Evolutionary conservation across 2,329 filamentous ascomycete genomes (phyloP).

Genomic region (Paracamarosporium sp.): DNA sequence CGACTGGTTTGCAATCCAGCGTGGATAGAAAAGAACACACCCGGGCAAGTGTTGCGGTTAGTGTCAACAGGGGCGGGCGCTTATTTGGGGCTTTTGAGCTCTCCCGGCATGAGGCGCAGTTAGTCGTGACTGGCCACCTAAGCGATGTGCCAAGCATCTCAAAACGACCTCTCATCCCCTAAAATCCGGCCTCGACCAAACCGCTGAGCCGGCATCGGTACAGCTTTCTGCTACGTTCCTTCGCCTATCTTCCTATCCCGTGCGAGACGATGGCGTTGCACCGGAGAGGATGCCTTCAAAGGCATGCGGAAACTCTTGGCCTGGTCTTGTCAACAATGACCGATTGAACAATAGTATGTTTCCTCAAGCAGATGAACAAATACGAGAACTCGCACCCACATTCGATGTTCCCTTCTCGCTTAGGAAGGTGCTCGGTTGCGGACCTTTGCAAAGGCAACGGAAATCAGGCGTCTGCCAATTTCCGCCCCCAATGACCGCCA

Average conservation of each 20-base stretch:
- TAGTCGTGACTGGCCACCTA: not conserved
- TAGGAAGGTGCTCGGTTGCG: not conserved
- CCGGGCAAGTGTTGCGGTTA: too few species aligned
- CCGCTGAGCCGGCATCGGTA: not conserved
- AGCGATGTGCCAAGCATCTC: not conserved
- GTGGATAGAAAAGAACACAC: too few species aligned
- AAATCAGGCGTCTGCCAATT: conserved; percentile 1
- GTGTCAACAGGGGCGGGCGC: not conserved
- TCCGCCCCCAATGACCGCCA: not conserved
- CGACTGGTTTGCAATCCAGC: too few species aligned
- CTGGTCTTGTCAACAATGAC: not conserved
- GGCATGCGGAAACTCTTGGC: not conserved
- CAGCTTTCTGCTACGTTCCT: not conserved
- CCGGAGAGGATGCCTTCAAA: not conserved
- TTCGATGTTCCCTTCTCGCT: not conserved
- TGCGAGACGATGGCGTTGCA: not conserved
- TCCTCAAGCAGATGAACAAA: not conserved
- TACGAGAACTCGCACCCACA: not conserved
- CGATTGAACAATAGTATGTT: too few species aligned
- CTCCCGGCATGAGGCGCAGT: not conserved
- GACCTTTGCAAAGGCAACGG: not conserved
- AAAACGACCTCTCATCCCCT: not conserved
- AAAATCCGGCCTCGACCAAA: not conserved
- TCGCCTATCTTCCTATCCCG: not conserved
- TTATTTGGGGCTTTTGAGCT: too few species aligned